phyloP scores from a whole-genome alignment of 768 basidiomycete genomes.

The Mycena filopes region DNA sequence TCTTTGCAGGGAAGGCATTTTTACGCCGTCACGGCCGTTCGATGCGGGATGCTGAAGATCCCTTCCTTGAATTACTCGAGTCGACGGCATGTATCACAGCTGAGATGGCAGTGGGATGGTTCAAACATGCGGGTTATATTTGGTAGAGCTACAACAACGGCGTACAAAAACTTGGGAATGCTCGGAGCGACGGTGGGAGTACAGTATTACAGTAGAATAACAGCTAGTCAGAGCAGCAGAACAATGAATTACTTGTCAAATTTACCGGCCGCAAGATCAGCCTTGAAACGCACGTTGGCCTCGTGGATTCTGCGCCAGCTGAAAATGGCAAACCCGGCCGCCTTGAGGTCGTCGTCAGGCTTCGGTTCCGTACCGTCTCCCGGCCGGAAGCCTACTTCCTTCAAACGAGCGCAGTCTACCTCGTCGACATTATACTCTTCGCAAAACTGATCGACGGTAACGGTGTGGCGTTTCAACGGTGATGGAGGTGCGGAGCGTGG shows the following conservation, averaged over 20 bases:
- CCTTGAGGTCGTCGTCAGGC: background rate
- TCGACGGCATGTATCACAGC: constrained; percentile 35
- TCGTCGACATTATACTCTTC: too few species aligned
- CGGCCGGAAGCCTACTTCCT: too few species aligned
- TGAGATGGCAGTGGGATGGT: constrained; percentile 33
- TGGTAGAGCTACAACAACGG: too few species aligned
- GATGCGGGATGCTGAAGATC: constrained; percentile 25
- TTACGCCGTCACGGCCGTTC: constrained; percentile 16
- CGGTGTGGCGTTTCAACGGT: background rate
- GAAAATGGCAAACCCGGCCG: background rate
- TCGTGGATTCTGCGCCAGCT: background rate
- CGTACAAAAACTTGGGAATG: too few species aligned
- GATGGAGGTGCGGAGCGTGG: background rate
- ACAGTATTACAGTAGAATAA: too few species aligned
- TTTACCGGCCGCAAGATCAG: background rate
- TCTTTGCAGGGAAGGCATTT: constrained; percentile 30
- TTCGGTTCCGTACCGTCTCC: too few species aligned
- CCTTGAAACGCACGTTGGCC: background rate
- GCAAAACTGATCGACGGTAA: too few species aligned
- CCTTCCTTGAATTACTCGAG: constrained; percentile 24
- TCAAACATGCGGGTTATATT: constrained; percentile 2
- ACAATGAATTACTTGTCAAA: background rate
- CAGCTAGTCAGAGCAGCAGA: too few species aligned
- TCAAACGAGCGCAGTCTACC: too few species aligned
- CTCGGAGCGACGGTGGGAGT: too few species aligned